phyloP scores from a whole-genome alignment of 176 grass and related monocot genomes.

The Olyra latifolia region DNA sequence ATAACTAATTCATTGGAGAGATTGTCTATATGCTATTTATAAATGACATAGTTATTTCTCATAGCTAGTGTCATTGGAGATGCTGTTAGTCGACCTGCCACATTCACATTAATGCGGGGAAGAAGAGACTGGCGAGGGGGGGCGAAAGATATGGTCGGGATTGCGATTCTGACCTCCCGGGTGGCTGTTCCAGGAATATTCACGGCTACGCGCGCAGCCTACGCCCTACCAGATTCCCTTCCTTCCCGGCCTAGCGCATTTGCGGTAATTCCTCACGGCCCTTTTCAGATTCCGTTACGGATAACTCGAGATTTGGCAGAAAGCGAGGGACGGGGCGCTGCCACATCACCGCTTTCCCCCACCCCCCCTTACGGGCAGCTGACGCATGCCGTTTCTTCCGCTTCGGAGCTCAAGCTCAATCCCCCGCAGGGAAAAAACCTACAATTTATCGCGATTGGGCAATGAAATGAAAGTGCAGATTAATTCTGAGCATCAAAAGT shows the following conservation, averaged over 20 bases:
- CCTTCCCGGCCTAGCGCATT: conserved; percentile 15
- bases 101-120: not conserved
- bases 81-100: no score
- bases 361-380: conserved; percentile 18
- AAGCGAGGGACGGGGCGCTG: conserved; percentile 35
- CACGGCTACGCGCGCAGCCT: conserved; percentile 26
- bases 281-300: conserved; percentile 43
- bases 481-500: not conserved
- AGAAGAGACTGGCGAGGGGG: not conserved
- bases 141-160: conserved; percentile 28
- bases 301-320: conserved; percentile 11
- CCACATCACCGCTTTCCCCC: conserved; percentile 29
- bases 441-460: not conserved
- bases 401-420: not conserved
- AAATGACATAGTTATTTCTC: no score
- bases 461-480: not conserved
- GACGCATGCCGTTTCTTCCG: conserved; percentile 6
- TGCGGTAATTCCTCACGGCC: not conserved
- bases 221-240: conserved; percentile 38
- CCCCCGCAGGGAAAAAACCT: not conserved
- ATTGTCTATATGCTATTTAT: no score
- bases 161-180: not conserved
- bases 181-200: conserved; percentile 54
- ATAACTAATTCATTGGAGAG: no score
- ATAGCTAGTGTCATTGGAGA: no score